Evolutionary conservation across 2,329 filamentous ascomycete species (phyloP), one percentile per base, ranked within the genome.

Genomic region (Fusarium kyushuense): DNA sequence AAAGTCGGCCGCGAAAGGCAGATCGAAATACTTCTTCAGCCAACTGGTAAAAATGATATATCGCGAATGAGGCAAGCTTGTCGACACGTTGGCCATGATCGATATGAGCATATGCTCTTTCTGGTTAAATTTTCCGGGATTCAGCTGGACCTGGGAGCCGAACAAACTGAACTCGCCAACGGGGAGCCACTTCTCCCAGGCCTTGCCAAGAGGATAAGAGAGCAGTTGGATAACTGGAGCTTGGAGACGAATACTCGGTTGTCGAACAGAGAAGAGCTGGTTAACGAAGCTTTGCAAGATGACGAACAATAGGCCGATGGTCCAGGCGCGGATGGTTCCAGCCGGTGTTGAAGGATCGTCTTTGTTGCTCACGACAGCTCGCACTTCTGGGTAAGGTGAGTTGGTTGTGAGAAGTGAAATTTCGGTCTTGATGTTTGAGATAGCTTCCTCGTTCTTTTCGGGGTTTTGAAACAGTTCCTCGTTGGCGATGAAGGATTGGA

Each of bases 71-170:
- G 70, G 70, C n/a, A 72, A 43, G 2, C 46, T 65, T 2, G 71
- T 48, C 2, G 70, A 66, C 0, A 72, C 70, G 32, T 71, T 73
- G 1, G 71, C 69, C 80, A 86, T 86, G 65, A 87, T 84, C 5
- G 84, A 84, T 35, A 87, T 84, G n/a, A 88, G 75, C 79, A 86
- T 85, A 69, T 89, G 86, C 73, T 89, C 86, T 71, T 89, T 89
- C 69, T 83, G 83, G 49, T 82, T 85, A 74, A 88, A 88, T 1
- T 80, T 81, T 0, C 85, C 84, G 0, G 86, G 84, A 64, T 87
- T 87, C 16, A 87, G 76, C 11, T 78, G 79, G 61, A 83, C 78
- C 12, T 78, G 76, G 1, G 75, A 63, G 0, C 83, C 83, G 51
- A 77, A 77, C 7, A 84, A 53, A 1, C 77, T 81, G 56, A 86